Percentiles rank a stretch among this genome's conserved stretches.
These are phyloP conservation scores for Globisporangium paddicum DNA, from an alignment of 352 stramenopile species.

Conservation along the genomic window DNA sequence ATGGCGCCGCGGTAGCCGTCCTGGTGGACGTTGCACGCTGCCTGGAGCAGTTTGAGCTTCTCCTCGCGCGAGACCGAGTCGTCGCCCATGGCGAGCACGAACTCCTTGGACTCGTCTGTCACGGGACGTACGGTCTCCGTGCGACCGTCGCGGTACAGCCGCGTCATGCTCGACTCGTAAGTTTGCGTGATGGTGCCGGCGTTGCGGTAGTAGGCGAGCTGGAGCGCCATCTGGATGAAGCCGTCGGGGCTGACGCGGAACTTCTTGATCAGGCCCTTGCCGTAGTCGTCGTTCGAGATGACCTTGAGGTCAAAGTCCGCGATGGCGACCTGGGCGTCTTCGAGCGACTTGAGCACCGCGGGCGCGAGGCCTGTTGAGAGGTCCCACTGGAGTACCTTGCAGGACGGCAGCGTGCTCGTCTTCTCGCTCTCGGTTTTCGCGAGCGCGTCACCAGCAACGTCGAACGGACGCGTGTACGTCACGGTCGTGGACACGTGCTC, in stretches of 20 bases:
- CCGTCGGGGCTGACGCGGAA: slow-evolving; percentile 93
- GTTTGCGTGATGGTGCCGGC: slow-evolving; percentile 92
- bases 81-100: slow-evolving; percentile 85
- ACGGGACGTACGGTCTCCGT: slow-evolving; percentile 92
- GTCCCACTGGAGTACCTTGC: slow-evolving; percentile 57
- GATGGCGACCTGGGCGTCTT: slow-evolving; percentile 59
- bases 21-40: slow-evolving; percentile 88
- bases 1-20: slow-evolving; percentile 90
- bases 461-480: slow-evolving; percentile 47
- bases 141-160: slow-evolving; percentile 93
- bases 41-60: slow-evolving; percentile 83
- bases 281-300: slow-evolving; percentile 85
- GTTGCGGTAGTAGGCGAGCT: slow-evolving; percentile 94
- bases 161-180: slow-evolving; percentile 97
- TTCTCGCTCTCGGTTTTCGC: slow-evolving; percentile 41
- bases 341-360: slow-evolving; percentile 49
- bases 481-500: slow-evolving; percentile 71
- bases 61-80: slow-evolving; percentile 59
- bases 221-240: slow-evolving; percentile 96
- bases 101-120: slow-evolving; percentile 87
- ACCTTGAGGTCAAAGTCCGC: slow-evolving; percentile 89
- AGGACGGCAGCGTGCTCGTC: slow-evolving; percentile 38
- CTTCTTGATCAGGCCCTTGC: slow-evolving; percentile 88
- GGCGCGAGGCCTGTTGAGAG: slow-evolving; percentile 46
- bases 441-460: slow-evolving; percentile 43